Conservation (phyloP, 805 yeast genomes). For the Maudiozyma bulderi region DNA sequence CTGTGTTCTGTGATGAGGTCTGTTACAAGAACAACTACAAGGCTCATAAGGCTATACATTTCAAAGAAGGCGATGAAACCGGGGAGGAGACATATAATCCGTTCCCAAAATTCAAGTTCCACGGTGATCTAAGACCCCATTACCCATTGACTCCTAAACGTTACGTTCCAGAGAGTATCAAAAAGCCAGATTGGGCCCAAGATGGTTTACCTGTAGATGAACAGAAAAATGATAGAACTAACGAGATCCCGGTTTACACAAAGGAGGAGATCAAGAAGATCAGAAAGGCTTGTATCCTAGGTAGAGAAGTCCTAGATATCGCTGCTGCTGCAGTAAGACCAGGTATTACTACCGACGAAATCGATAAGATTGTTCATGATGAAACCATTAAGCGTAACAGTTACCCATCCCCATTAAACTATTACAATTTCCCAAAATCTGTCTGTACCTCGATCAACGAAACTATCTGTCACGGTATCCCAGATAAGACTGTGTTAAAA, state of each 20-base stretch:
- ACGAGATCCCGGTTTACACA: conserved; percentile 51
- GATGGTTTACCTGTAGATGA: conserved; percentile 76
- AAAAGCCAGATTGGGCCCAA: conserved; percentile 72
- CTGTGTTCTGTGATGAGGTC: conserved; percentile 69
- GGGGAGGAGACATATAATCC: conserved; percentile 59
- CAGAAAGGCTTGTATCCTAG: conserved; percentile 63
- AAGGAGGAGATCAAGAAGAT: conserved; percentile 66
- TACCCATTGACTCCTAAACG: conserved; percentile 77
- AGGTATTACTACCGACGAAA: conserved; percentile 87
- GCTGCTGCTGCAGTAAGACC: conserved; percentile 79
- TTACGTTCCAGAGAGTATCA: conserved; percentile 59
- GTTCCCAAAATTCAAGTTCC: conserved; percentile 65
- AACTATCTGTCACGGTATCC: conserved; percentile 94
- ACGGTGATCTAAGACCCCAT: conserved; percentile 65
- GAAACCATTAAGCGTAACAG: conserved; percentile 84
- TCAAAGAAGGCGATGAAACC: conserved; percentile 38
- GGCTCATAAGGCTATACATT: conserved; percentile 68
- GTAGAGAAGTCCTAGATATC: conserved; percentile 81
- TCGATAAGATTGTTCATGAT: conserved; percentile 76
- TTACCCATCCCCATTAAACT: conserved; percentile 92
- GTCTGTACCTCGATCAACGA: conserved; percentile 92
- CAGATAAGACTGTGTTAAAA: conserved; percentile 74
- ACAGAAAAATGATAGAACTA: conserved; percentile 57
- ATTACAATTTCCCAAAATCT: conserved; percentile 86
- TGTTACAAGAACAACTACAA: conserved; percentile 72